These are phyloP conservation scores for Cucurbita maxima DNA, from an alignment of 306 rosid genomes.

Conservation along the genomic window DNA sequence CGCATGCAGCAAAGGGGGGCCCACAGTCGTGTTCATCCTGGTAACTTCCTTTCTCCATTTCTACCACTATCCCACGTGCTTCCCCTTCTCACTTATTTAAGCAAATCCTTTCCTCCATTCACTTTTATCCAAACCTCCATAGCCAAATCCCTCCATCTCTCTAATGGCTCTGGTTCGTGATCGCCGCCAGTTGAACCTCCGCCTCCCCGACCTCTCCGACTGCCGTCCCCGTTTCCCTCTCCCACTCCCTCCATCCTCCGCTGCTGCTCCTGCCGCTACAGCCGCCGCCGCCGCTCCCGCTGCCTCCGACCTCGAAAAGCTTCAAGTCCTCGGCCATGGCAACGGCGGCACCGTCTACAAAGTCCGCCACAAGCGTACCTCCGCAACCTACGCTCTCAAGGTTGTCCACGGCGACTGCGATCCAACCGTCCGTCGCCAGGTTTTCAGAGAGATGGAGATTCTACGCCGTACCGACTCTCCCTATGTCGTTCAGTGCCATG, in stretches of 20 bases:
- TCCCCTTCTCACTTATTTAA: not conserved
- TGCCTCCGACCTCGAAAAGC: slow-evolving; percentile 38
- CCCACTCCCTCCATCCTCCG: slow-evolving; percentile 3
- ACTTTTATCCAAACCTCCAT: not conserved
- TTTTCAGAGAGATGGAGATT: slow-evolving; percentile 51
- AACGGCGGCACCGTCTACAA: slow-evolving; percentile 89
- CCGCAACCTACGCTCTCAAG: slow-evolving; percentile 43
- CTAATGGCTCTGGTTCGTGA: slow-evolving; percentile 67
- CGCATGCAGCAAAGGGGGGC: not conserved
- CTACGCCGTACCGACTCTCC: slow-evolving; percentile 83
- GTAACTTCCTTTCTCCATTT: not conserved
- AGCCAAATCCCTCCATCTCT: not conserved
- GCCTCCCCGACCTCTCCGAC: slow-evolving; percentile 38
- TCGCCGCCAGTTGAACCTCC: slow-evolving; percentile 67
- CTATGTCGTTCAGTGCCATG: slow-evolving; percentile 39
- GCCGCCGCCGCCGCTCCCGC: slow-evolving; percentile 10
- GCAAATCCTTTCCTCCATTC: not conserved
- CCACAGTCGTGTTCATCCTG: not conserved
- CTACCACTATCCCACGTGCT: not conserved
- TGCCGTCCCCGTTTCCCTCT: slow-evolving; percentile 22
- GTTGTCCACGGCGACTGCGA: slow-evolving; percentile 43
- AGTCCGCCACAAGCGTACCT: slow-evolving; percentile 57
- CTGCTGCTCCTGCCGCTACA: not conserved
- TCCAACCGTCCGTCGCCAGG: slow-evolving; percentile 44
- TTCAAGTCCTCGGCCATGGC: slow-evolving; percentile 76